A percentile compares a stretch with the other conserved stretches of the same genome.
Conservation (phyloP, 2,329 filamentous ascomycete species). For the Raffaelea deltoideospora region DNA sequence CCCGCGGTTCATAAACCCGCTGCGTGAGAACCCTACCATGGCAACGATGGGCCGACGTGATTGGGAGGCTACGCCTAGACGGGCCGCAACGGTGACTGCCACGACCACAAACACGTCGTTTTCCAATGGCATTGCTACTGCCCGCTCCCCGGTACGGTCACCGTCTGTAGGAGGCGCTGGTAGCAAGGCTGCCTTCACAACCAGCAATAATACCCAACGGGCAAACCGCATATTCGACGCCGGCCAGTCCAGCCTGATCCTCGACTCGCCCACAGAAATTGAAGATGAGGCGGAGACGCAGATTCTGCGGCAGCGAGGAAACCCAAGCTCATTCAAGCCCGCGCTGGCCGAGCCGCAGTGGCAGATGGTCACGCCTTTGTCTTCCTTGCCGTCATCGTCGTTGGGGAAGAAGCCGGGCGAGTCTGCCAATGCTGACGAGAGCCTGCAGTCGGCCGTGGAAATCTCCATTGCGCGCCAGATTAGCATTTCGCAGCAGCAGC, state of each 20-base stretch:
- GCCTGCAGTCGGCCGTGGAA: conserved; percentile 41
- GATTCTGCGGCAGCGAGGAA: conserved; percentile 5
- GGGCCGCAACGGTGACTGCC: not conserved
- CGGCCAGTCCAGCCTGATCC: conserved; percentile 20
- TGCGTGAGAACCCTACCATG: conserved; percentile 9
- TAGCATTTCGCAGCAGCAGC: conserved; percentile 46
- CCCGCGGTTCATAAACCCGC: conserved; percentile 3
- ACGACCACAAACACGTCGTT: no score
- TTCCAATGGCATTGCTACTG: no score
- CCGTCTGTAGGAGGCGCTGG: no score
- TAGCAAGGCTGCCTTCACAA: no score
- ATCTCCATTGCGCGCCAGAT: conserved; percentile 55
- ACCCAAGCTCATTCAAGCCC: conserved; percentile 20
- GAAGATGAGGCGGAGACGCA: conserved; percentile 7
- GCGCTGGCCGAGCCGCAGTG: conserved; percentile 27
- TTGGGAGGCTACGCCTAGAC: not conserved
- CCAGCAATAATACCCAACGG: no score
- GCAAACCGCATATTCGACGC: no score
- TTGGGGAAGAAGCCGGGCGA: not conserved
- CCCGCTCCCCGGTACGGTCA: conserved; percentile 6
- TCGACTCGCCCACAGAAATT: conserved; percentile 25
- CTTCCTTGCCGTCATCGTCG: conserved; percentile 19
- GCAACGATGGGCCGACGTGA: conserved; percentile 3
- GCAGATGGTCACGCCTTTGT: conserved; percentile 29
- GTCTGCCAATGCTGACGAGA: conserved; percentile 18